phyloP scores from a whole-genome alignment of 2,329 filamentous ascomycete species.

The Exophiala phaeomuriformis region DNA sequence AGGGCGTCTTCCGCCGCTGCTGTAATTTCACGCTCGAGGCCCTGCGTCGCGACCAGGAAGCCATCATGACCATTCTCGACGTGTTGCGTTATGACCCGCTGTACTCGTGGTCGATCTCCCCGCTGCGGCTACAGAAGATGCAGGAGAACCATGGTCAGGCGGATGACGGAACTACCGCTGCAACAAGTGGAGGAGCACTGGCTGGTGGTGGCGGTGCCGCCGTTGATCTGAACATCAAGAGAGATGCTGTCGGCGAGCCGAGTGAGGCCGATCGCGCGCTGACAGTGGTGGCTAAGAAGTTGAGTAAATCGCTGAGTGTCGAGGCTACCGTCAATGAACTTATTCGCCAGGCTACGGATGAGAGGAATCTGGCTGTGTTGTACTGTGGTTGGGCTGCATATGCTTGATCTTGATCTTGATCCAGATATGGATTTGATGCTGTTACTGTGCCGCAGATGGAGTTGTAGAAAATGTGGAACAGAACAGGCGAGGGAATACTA shows the following conservation, averaged over 20 bases:
- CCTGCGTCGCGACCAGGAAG: conserved; percentile 87
- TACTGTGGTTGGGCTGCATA: conserved; percentile 62
- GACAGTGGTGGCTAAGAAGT: conserved; percentile 89
- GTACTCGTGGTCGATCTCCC: conserved; percentile 88
- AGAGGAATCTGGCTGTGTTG: conserved; percentile 81
- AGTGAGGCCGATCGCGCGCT: conserved; percentile 86
- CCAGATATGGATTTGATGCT: too few species aligned
- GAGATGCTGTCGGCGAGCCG: conserved; percentile 46
- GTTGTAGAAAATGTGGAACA: too few species aligned
- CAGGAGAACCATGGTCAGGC: conserved; percentile 48
- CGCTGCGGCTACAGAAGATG: conserved; percentile 58
- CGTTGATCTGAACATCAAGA: conserved; percentile 22
- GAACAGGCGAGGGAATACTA: too few species aligned
- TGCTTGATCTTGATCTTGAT: conserved; percentile 27
- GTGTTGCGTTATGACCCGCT: conserved; percentile 96
- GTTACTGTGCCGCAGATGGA: too few species aligned
- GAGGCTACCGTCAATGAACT: conserved; percentile 93
- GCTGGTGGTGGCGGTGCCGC: background rate
- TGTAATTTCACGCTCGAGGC: conserved; percentile 97
- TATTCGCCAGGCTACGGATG: conserved; percentile 92
- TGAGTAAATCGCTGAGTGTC: conserved; percentile 88
- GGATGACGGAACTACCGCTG: conserved; percentile 32
- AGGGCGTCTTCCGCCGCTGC: conserved; percentile 94
- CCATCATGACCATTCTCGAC: conserved; percentile 97
- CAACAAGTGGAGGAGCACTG: conserved; percentile 21